These are phyloP conservation scores for Pyrrhoderma lamaoense DNA, from an alignment of 1,284 basidiomycete species.

Conservation along the genomic window DNA sequence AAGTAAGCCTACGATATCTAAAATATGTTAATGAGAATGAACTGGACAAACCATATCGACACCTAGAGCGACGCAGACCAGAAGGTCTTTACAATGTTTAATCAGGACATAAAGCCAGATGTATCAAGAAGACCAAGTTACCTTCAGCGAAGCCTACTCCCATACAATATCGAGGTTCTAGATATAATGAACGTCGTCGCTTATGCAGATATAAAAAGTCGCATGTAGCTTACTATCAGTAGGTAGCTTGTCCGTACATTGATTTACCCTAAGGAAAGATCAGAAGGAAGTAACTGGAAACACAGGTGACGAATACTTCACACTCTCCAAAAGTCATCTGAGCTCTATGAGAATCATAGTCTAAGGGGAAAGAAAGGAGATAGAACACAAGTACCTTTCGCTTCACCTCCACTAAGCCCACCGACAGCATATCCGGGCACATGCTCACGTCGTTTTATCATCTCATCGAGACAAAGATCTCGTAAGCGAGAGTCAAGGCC, in stretches of 20 bases:
- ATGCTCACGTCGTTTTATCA: conserved; percentile 62
- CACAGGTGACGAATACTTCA: conserved; percentile 30
- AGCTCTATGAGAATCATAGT: conserved; percentile 4
- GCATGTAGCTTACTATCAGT: conserved; percentile 51
- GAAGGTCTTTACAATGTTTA: conserved; percentile 47
- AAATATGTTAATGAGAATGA: neutral
- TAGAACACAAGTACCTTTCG: conserved; percentile 52
- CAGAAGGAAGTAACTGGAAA: conserved; percentile 13
- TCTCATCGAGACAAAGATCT: conserved; percentile 69
- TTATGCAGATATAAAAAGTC: neutral
- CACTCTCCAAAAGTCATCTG: conserved; percentile 82
- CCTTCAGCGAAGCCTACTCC: conserved; percentile 87
- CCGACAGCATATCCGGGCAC: conserved; percentile 82
- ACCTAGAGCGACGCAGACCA: conserved; percentile 83
- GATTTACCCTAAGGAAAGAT: conserved; percentile 52
- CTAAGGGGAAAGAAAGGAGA: neutral
- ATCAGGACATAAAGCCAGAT: conserved; percentile 1
- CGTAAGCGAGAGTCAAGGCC: conserved; percentile 64
- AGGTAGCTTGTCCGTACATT: conserved; percentile 69
- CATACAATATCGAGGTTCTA: conserved; percentile 82
- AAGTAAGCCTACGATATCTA: neutral
- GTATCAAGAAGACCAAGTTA: conserved; percentile 23
- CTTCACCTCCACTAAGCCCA: conserved; percentile 78
- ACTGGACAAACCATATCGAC: conserved; percentile 69
- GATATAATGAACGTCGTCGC: conserved; percentile 8